Conservation (phyloP, 2,329 filamentous ascomycete species). For the Tolypocladium paradoxum region DNA sequence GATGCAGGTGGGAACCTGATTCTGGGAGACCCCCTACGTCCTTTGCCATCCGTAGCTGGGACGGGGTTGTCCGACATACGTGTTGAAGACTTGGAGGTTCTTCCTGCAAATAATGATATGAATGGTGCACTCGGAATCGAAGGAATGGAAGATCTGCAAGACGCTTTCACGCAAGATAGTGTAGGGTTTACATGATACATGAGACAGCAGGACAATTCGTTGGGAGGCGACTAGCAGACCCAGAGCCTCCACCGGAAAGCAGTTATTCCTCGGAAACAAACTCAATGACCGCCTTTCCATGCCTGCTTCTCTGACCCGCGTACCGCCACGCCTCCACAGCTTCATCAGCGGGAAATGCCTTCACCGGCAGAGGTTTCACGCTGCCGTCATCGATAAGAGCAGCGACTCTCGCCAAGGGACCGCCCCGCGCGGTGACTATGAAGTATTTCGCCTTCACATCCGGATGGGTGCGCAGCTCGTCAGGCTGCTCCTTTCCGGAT, state of each 20-base stretch:
- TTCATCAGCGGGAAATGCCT: slow-evolving; percentile 10
- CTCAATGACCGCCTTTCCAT: slow-evolving; percentile 16
- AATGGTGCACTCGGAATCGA: not conserved
- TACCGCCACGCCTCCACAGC: slow-evolving; percentile 16
- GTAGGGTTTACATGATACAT: not conserved
- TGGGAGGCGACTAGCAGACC: not conserved
- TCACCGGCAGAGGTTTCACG: slow-evolving; percentile 11
- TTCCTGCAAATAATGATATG: not conserved
- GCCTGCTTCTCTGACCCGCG: slow-evolving; percentile 10
- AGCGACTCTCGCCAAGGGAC: slow-evolving; percentile 8
- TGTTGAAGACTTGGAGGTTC: not conserved
- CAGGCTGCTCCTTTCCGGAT: slow-evolving; percentile 8
- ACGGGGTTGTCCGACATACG: not conserved
- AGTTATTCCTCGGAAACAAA: slow-evolving; percentile 6
- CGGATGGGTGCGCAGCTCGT: slow-evolving; percentile 8
- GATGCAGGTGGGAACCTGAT: not conserved
- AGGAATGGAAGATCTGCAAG: not conserved
- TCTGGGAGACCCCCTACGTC: not conserved
- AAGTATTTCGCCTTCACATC: slow-evolving; percentile 18
- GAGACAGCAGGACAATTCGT: not conserved
- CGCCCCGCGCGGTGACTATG: slow-evolving; percentile 12
- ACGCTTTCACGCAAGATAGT: not conserved
- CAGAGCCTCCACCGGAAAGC: not conserved
- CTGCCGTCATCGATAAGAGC: slow-evolving; percentile 11
- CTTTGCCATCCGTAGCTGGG: not conserved